Percentiles rank a stretch among this genome's conserved stretches.
These are phyloP conservation scores for Wickerhamiella infanticola DNA, from an alignment of 1,139 yeast genomes.

Conservation along the genomic window DNA sequence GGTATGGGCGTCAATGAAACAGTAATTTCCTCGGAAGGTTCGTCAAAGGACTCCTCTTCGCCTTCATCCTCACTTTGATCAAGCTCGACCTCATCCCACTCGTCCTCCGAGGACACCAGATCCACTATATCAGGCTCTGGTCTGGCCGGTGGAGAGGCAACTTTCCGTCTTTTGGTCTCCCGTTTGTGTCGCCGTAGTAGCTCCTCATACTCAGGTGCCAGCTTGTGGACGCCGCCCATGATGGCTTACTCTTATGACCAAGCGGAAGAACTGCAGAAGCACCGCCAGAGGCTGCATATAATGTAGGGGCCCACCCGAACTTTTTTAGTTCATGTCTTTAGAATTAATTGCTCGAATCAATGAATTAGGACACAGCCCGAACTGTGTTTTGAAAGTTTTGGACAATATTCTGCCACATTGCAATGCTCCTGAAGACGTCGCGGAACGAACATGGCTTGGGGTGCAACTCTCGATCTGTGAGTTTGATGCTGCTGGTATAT, in stretches of 20 bases:
- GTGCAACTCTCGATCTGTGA: constrained; percentile 23
- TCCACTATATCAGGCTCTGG: constrained; percentile 1
- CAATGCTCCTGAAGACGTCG: constrained; percentile 11
- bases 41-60: constrained; percentile 12
- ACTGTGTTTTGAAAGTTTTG: constrained; percentile 16
- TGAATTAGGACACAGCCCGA: constrained; percentile 11
- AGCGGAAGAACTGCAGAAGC: too few relatives aligned
- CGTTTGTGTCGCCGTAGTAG: not conserved
- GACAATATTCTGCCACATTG: constrained; percentile 17
- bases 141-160: not conserved
- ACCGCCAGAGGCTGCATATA: too few relatives aligned
- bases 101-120: constrained; percentile 21
- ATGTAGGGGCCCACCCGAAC: too few relatives aligned
- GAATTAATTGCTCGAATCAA: constrained; percentile 7
- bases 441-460: constrained; percentile 17
- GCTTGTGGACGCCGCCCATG: not conserved
- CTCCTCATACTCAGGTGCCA: not conserved
- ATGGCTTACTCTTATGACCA: not conserved
- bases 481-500: constrained; percentile 19
- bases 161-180: not conserved
- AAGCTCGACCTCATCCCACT: constrained; percentile 19
- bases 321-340: constrained; percentile 5
- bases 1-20: not conserved
- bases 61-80: constrained; percentile 17
- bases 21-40: not conserved